A percentile compares a stretch with the other conserved stretches of the same genome.
Evolutionary conservation across 495 filamentous ascomycete species (phyloP).

Genomic region (Elaphomyces granulatus): DNA sequence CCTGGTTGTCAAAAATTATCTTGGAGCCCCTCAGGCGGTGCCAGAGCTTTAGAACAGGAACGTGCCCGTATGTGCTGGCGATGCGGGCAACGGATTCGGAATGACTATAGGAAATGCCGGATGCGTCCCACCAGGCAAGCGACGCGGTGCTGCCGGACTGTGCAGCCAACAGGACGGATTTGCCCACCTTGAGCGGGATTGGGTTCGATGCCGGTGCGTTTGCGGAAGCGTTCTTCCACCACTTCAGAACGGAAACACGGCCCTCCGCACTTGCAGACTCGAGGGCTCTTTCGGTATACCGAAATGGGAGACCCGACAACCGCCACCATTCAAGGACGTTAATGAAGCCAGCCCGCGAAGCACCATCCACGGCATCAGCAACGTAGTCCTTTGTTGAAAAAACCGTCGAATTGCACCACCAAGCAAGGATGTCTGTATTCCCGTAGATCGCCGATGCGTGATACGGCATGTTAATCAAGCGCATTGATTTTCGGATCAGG

Average conservation of each 20-base stretch:
- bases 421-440: slow-evolving; percentile 70
- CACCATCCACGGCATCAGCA: slow-evolving; percentile 72
- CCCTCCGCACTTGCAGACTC: slow-evolving; percentile 75
- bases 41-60: slow-evolving; percentile 73
- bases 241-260: slow-evolving; percentile 69
- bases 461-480: slow-evolving; percentile 65
- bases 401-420: slow-evolving; percentile 67
- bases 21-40: slow-evolving; percentile 63
- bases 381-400: slow-evolving; percentile 68
- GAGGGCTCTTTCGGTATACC: slow-evolving; percentile 72
- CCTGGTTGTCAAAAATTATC: slow-evolving; percentile 78
- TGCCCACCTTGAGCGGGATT: slow-evolving; percentile 58
- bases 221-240: slow-evolving; percentile 61
- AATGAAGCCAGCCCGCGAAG: slow-evolving; percentile 67
- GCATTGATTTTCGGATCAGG: slow-evolving; percentile 70
- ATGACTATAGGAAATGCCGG: slow-evolving; percentile 57
- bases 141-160: slow-evolving; percentile 58
- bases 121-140: slow-evolving; percentile 71
- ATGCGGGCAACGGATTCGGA: slow-evolving; percentile 67
- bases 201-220: slow-evolving; percentile 16
- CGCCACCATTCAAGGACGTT: slow-evolving; percentile 89
- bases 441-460: slow-evolving; percentile 77
- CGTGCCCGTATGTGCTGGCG: slow-evolving; percentile 74
- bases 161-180: slow-evolving; percentile 64
- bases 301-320: slow-evolving; percentile 59